Conservation (phyloP, 1,284 basidiomycete genomes). For the Ustilago sp. region DNA sequence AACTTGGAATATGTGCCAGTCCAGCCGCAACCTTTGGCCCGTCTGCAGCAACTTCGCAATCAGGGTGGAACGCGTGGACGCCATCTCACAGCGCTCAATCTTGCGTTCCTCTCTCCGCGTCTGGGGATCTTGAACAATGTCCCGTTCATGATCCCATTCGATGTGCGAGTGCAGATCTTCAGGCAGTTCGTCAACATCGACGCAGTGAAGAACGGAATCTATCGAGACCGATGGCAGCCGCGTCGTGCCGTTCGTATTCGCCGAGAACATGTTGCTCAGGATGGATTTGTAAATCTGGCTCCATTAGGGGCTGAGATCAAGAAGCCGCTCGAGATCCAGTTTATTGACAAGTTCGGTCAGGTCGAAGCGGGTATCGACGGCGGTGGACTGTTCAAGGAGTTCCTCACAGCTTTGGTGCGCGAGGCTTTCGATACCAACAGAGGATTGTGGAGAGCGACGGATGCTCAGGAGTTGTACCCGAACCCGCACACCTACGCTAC, state of each 20-base stretch:
- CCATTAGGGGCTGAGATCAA: conserved; percentile 80
- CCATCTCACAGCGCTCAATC: conserved; percentile 74
- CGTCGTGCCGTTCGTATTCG: conserved; percentile 76
- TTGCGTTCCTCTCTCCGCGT: conserved; percentile 82
- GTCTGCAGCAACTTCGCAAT: conserved; percentile 33
- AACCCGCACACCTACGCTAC: conserved; percentile 76
- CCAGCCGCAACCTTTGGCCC: conserved; percentile 18
- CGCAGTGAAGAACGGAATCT: conserved; percentile 42
- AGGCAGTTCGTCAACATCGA: conserved; percentile 60
- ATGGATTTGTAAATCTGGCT: conserved; percentile 81
- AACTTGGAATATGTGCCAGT: conserved; percentile 15
- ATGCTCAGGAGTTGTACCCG: conserved; percentile 92
- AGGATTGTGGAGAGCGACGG: conserved; percentile 90
- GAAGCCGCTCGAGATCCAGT: conserved; percentile 83
- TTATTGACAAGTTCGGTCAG: conserved; percentile 88
- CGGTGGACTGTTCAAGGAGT: conserved; percentile 97
- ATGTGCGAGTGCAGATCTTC: conserved; percentile 88
- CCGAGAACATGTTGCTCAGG: conserved; percentile 82
- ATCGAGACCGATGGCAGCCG: conserved; percentile 14
- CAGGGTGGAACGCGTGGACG: conserved; percentile 30
- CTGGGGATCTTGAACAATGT: conserved; percentile 93
- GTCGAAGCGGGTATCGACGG: conserved; percentile 93
- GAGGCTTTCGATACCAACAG: conserved; percentile 95
- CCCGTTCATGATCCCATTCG: conserved; percentile 95
- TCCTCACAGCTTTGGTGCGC: conserved; percentile 81